Evolutionary conservation across 2,329 filamentous ascomycete genomes (phyloP).

Genomic region (Xylaria sp.): DNA sequence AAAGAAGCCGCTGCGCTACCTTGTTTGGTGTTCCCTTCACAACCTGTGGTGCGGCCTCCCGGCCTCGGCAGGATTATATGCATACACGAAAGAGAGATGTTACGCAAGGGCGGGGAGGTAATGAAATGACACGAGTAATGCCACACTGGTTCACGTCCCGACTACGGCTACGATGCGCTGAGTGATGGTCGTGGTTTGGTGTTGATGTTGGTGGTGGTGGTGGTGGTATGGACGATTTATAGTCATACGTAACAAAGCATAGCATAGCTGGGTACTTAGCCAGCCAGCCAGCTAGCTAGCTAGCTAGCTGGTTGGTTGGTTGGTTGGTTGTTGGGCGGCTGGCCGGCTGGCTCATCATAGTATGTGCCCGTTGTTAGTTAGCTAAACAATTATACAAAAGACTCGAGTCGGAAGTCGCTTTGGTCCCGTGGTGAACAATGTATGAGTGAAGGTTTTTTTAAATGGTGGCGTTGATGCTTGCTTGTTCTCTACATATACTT

Average conservation of each 20-base stretch:
- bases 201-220: no score
- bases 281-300: neutral
- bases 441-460: neutral
- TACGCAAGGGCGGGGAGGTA: neutral
- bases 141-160: constrained; percentile 10
- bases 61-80: constrained; percentile 24
- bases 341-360: neutral
- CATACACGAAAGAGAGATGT: constrained; percentile 22
- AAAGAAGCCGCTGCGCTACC: constrained; percentile 10
- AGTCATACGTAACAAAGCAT: constrained; percentile 4
- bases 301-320: neutral
- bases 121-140: constrained; percentile 19
- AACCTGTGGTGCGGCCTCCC: constrained; percentile 17
- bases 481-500: no score
- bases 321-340: no score
- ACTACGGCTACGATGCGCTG: constrained; percentile 9
- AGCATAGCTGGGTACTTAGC: constrained; percentile 6
- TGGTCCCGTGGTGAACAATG: neutral
- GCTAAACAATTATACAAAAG: constrained; percentile 26
- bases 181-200: constrained; percentile 13
- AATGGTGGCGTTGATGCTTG: neutral
- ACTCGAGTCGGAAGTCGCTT: neutral
- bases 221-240: constrained; percentile 8
- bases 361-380: neutral
- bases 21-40: constrained; percentile 25